These are phyloP conservation scores for Carex parvula DNA, from an alignment of 176 grass and related monocot species.

Conservation along the genomic window DNA sequence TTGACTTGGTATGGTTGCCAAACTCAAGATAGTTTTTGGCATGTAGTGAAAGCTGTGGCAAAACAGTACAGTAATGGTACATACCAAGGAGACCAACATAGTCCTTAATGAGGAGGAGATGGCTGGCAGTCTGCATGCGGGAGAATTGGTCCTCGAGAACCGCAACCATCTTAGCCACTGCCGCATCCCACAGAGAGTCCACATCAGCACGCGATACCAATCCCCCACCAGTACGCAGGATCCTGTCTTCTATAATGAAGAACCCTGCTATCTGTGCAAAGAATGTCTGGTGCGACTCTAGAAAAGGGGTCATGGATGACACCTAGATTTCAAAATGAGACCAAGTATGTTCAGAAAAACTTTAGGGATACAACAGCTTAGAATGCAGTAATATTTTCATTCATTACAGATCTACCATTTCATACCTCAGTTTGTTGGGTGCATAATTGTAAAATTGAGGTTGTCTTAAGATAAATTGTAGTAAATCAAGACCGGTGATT, in stretches of 20 bases:
- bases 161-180: constrained; percentile 80
- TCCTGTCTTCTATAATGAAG: constrained; percentile 91
- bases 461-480: neutral
- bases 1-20: neutral
- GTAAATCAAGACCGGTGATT: neutral
- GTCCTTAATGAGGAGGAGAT: constrained; percentile 90
- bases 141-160: constrained; percentile 97
- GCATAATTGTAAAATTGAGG: neutral
- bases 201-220: constrained; percentile 74
- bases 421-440: neutral
- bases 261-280: constrained; percentile 96
- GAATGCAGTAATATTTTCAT: neutral
- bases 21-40: neutral
- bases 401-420: constrained; percentile 2
- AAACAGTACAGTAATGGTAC: neutral
- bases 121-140: constrained; percentile 95
- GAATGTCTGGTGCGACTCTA: constrained; percentile 96
- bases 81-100: constrained; percentile 55
- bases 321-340: constrained; percentile 42
- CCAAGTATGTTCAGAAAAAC: neutral
- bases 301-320: constrained; percentile 77
- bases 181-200: constrained; percentile 83
- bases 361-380: neutral
- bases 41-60: neutral
- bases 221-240: constrained; percentile 80